phyloP scores from a whole-genome alignment of 2,329 filamentous ascomycete genomes.

The Pseudocercospora vitis region DNA sequence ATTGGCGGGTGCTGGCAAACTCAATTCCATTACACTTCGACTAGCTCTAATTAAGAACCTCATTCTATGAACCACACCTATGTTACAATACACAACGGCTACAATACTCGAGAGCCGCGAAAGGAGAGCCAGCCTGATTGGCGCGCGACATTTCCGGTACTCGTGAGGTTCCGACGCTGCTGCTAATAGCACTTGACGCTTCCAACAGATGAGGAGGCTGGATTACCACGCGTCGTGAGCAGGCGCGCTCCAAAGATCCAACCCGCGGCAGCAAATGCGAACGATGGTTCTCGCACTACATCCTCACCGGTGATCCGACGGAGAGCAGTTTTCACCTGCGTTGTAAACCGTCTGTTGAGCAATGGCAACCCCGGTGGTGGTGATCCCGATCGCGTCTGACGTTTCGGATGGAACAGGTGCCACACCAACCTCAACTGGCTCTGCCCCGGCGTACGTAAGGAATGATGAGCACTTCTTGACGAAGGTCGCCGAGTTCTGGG shows the following conservation, averaged over 20 bases:
- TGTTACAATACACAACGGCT: too few species aligned
- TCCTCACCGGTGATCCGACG: not conserved
- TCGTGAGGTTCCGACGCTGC: too few species aligned
- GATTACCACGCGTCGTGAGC: too few species aligned
- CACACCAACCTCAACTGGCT: not conserved
- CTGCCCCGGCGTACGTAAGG: slow-evolving; percentile 11
- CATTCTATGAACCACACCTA: slow-evolving; percentile 2
- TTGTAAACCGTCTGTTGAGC: too few species aligned
- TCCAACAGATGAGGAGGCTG: too few species aligned
- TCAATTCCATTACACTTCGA: not conserved
- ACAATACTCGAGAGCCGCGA: not conserved
- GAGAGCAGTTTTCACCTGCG: too few species aligned
- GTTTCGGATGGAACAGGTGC: slow-evolving; percentile 21
- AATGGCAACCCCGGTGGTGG: not conserved
- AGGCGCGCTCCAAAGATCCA: not conserved
- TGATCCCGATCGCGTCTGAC: slow-evolving; percentile 14
- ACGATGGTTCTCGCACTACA: not conserved
- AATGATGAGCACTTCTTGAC: slow-evolving; percentile 34
- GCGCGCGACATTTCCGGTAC: too few species aligned
- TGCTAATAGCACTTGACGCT: too few species aligned
- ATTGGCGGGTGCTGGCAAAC: not conserved
- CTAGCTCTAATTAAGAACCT: not conserved
- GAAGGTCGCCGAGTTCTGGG: slow-evolving; percentile 32
- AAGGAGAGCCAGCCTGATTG: not conserved
- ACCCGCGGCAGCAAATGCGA: not conserved